Evolutionary conservation across 768 basidiomycete species (phyloP), one percentile per base, ranked within the genome.

Genomic region (Pleurotus cornucopiae): DNA sequence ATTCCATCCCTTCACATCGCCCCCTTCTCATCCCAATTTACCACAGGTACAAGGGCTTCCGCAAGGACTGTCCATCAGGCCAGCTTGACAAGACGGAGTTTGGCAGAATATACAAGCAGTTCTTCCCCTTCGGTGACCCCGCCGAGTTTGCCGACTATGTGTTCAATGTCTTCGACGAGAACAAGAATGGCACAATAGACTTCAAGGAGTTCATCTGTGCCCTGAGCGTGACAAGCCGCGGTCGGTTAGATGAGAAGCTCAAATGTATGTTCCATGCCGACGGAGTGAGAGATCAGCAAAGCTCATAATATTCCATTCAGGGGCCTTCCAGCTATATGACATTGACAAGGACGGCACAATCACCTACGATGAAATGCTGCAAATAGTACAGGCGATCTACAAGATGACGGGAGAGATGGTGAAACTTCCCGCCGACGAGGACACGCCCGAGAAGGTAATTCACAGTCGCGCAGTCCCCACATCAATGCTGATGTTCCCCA

Each of bases 391-490:
- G 64, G 89, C 93, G 45, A 99, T 99, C 75, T 99, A 98, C 81
- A 98, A 96, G 83, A 98, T 99, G 97, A 98, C 97, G 3, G 97
- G 97, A 16, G 87, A 95, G 71, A 98, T 98, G 95, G 96, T 98
- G 61, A 95, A 94, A 69, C 83, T 98, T 18, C 95, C 97, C n/a
- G 78, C 87, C 40, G 97, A 98, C 68, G 97, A 99, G 73, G 95
- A 98, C 74, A 99, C 97, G n/a, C 96, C 97, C 1, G 94, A 98
- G 73, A 99, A 98, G 91, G 95, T 85, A 63, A 53, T 71, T 26
- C 38, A 26, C 21, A 37, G 30, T 37, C 52, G 45, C 47, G 52
- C 23, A 46, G 57, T 55, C 53, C 38, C 20, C 26, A 44, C 54
- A 55, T 56, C 47, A 34, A 49, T 49, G 52, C 38, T 49, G 48